These are phyloP conservation scores for Blastobotrys serpentis DNA, from an alignment of 1,139 yeast species.

Conservation along the genomic window DNA sequence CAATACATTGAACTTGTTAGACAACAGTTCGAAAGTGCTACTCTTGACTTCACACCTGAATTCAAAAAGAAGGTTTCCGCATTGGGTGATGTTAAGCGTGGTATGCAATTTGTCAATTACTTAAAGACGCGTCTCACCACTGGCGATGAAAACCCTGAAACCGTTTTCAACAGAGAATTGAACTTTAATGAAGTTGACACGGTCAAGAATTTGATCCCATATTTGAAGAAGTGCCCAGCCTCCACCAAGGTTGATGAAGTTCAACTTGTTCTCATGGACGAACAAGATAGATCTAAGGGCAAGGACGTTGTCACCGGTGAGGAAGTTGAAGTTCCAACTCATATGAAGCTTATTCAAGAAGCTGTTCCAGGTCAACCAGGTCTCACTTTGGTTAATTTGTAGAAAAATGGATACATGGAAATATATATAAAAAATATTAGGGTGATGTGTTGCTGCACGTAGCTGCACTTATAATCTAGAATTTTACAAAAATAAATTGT, in stretches of 20 bases:
- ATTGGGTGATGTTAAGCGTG: conserved; percentile 69
- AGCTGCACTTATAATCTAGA: neutral
- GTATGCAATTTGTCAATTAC: conserved; percentile 92
- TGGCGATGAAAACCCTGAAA: conserved; percentile 53
- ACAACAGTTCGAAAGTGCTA: conserved; percentile 58
- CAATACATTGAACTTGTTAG: conserved; percentile 80
- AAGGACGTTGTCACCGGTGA: conserved; percentile 66
- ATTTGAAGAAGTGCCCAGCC: conserved; percentile 66
- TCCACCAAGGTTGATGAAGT: conserved; percentile 57
- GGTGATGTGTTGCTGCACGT: neutral
- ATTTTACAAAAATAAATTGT: neutral
- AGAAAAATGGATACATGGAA: conserved; percentile 13
- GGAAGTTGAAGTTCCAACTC: conserved; percentile 60
- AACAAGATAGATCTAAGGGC: conserved; percentile 58
- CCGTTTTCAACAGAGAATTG: conserved; percentile 84
- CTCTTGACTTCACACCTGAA: conserved; percentile 37
- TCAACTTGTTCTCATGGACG: conserved; percentile 54
- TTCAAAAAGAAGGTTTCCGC: conserved; percentile 41
- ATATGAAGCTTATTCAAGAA: conserved; percentile 69
- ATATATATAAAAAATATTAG: neutral
- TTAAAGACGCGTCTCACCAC: conserved; percentile 71
- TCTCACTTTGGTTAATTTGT: conserved; percentile 62
- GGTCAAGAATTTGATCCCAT: conserved; percentile 51
- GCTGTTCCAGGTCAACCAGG: conserved; percentile 97
- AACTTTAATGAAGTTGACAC: conserved; percentile 74